These are phyloP conservation scores for Boletus barrowsii DNA, from an alignment of 768 basidiomycete species.

Conservation along the genomic window DNA sequence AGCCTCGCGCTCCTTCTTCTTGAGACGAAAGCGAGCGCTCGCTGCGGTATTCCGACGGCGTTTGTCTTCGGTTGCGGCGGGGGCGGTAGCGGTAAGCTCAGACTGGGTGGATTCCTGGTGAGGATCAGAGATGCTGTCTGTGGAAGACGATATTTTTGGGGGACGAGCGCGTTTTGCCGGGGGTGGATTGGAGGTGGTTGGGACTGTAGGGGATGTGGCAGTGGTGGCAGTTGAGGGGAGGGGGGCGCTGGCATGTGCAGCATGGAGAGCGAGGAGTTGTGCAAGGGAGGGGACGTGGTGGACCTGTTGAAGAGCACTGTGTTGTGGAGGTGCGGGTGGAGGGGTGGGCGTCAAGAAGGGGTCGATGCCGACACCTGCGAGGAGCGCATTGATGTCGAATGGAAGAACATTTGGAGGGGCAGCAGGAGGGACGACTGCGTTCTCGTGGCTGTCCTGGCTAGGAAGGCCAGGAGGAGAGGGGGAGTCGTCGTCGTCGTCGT, in stretches of 20 bases:
- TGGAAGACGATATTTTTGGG: constrained; percentile 46
- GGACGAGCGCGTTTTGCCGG: constrained; percentile 53
- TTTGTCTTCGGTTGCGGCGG: constrained; percentile 78
- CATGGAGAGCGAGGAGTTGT: constrained; percentile 65
- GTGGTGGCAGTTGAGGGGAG: constrained; percentile 16
- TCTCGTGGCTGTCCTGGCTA: constrained; percentile 39
- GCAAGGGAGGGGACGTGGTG: constrained; percentile 54
- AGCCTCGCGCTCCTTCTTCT: constrained; percentile 94
- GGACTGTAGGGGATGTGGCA: constrained; percentile 12
- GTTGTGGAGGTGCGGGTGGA: constrained; percentile 28
- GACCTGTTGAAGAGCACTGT: constrained; percentile 13
- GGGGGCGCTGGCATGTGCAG: constrained; percentile 32
- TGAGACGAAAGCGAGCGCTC: constrained; percentile 87
- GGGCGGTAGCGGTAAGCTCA: constrained; percentile 15
- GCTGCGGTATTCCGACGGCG: constrained; percentile 92
- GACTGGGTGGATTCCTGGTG: constrained; percentile 26
- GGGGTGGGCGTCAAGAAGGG: constrained; percentile 37
- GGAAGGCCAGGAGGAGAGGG: constrained; percentile 19
- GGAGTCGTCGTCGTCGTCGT: not conserved
- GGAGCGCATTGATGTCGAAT: constrained; percentile 42
- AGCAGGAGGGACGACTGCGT: constrained; percentile 50
- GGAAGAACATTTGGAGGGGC: constrained; percentile 28
- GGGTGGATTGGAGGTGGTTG: constrained; percentile 18
- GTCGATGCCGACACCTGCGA: constrained; percentile 40
- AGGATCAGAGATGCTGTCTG: constrained; percentile 8